Evolutionary conservation across 306 rosid genomes (phyloP).

Genomic region (Biancaea sappan): DNA sequence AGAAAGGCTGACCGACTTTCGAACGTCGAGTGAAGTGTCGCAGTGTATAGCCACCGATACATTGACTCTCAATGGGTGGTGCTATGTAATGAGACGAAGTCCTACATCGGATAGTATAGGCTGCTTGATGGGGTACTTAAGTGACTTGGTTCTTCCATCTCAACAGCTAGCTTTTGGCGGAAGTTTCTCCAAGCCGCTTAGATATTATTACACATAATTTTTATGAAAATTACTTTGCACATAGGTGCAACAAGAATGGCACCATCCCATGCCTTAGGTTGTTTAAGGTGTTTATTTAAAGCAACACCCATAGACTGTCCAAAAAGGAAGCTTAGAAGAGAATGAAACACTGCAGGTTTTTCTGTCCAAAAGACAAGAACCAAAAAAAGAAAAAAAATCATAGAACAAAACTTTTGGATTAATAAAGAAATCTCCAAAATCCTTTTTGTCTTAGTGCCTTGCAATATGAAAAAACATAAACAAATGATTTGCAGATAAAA

Average conservation of each 20-base stretch:
- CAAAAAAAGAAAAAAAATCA: too few relatives aligned
- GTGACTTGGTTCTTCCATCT: too few relatives aligned
- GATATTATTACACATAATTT: too few relatives aligned
- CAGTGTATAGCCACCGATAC: too few relatives aligned
- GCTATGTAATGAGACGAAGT: too few relatives aligned
- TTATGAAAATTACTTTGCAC: conserved; percentile 76
- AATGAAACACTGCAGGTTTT: conserved; percentile 55
- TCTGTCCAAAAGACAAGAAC: too few relatives aligned
- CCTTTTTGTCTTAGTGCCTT: not conserved
- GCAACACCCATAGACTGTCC: conserved; percentile 94
- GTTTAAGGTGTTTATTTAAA: conserved; percentile 76
- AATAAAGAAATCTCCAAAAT: not conserved
- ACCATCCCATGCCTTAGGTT: conserved; percentile 81
- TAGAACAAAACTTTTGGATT: conserved; percentile 23
- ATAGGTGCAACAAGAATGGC: conserved; percentile 95
- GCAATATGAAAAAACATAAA: not conserved
- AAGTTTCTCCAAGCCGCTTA: too few relatives aligned
- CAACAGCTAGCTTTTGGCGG: too few relatives aligned
- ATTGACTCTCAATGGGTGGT: too few relatives aligned
- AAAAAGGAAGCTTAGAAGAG: conserved; percentile 77
- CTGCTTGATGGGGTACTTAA: too few relatives aligned
- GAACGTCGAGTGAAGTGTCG: conserved; percentile 25
- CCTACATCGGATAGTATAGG: too few relatives aligned
- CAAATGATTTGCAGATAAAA: conserved; percentile 18
- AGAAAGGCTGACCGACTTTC: too few relatives aligned